Evolutionary conservation across 768 basidiomycete genomes (phyloP).

Genomic region (Mycena alexandri): DNA sequence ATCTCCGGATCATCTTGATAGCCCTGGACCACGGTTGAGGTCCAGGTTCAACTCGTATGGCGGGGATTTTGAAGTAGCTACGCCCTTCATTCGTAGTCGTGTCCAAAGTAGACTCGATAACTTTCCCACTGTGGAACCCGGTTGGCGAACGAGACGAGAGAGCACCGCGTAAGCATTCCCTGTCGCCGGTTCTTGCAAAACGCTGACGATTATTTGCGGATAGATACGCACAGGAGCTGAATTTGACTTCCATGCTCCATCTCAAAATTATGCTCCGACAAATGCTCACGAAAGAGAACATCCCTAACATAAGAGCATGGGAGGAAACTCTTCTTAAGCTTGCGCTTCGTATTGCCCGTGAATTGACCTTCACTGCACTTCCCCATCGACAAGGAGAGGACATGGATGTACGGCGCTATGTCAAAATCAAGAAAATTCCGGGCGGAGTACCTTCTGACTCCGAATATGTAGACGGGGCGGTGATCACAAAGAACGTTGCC

Average conservation of each 20-base stretch:
- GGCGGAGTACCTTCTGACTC: slow-evolving; percentile 93
- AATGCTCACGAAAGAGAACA: slow-evolving; percentile 84
- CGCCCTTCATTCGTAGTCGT: slow-evolving; percentile 88
- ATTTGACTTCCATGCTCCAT: slow-evolving; percentile 89
- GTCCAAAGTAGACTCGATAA: slow-evolving; percentile 83
- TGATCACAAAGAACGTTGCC: slow-evolving; percentile 98
- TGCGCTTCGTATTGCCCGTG: slow-evolving; percentile 87
- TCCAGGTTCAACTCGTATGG: slow-evolving; percentile 79
- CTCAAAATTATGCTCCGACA: slow-evolving; percentile 92
- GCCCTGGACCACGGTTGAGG: slow-evolving; percentile 67
- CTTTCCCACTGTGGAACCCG: slow-evolving; percentile 68
- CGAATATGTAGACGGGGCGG: slow-evolving; percentile 96
- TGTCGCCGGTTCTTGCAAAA: slow-evolving; percentile 12
- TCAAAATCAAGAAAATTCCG: slow-evolving; percentile 98
- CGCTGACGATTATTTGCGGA: slow-evolving; percentile 18
- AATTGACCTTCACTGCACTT: slow-evolving; percentile 80
- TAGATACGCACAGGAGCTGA: slow-evolving; percentile 88
- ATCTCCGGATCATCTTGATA: slow-evolving; percentile 80
- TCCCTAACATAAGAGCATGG: slow-evolving; percentile 91
- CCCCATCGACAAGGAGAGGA: slow-evolving; percentile 87
- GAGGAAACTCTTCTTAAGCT: slow-evolving; percentile 85
- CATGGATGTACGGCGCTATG: slow-evolving; percentile 94
- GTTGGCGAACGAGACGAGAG: slow-evolving; percentile 90
- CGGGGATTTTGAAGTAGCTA: slow-evolving; percentile 73
- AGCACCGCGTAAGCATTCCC: slow-evolving; percentile 82